Evolutionary conservation across 768 basidiomycete species (phyloP).

Genomic region (Dacryopinax spathularia): DNA sequence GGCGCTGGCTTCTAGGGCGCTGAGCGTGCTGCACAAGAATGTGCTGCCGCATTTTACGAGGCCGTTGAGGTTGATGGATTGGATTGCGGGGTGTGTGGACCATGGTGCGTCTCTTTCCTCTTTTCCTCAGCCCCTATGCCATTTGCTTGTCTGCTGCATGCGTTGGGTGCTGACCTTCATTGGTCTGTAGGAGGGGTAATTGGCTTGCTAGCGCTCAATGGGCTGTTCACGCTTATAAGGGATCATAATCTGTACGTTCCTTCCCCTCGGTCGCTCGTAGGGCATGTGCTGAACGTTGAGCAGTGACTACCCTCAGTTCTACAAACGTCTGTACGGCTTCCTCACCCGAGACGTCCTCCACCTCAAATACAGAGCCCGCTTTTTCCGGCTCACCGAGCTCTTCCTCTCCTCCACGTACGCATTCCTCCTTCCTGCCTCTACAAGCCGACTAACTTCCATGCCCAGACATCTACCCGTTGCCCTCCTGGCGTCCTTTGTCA

Average conservation of each 20-base stretch:
- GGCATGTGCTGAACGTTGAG: background rate
- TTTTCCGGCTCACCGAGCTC: conserved; percentile 82
- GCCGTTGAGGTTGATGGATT: conserved; percentile 76
- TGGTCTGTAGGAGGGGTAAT: conserved; percentile 65
- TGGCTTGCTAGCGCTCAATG: conserved; percentile 81
- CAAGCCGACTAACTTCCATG: conserved; percentile 10
- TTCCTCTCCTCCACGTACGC: conserved; percentile 86
- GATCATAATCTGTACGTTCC: conserved; percentile 76
- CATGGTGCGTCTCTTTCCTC: conserved; percentile 36
- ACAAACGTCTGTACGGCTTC: conserved; percentile 78
- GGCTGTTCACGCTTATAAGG: conserved; percentile 77
- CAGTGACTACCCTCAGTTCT: conserved; percentile 94
- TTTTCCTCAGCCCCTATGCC: no score
- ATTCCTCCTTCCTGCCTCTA: background rate
- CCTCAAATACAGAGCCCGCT: conserved; percentile 81
- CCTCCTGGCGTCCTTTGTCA: conserved; percentile 89
- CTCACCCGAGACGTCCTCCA: conserved; percentile 80
- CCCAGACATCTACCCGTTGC: conserved; percentile 74
- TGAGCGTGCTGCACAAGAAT: conserved; percentile 69
- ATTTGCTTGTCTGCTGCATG: background rate
- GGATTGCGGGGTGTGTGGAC: conserved; percentile 74
- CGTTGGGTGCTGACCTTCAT: background rate
- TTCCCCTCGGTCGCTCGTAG: conserved; percentile 1
- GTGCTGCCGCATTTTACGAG: conserved; percentile 73
- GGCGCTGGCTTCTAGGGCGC: conserved; percentile 37